Evolutionary conservation across 2,329 filamentous ascomycete genomes (phyloP).

Genomic region (Colletotrichum lupini): DNA sequence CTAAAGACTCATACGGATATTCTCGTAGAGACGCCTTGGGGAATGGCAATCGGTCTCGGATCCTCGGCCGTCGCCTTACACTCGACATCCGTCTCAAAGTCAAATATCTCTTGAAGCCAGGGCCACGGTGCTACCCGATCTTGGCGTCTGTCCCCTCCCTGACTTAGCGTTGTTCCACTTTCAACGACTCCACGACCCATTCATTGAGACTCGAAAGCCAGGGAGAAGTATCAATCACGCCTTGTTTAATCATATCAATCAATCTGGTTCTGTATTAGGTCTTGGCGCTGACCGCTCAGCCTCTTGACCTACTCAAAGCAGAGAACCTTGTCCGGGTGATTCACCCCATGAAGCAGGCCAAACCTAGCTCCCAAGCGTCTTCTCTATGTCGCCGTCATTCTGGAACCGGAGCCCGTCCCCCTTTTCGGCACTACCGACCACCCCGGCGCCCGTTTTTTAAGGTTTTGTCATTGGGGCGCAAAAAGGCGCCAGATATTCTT

Average conservation of each 20-base stretch:
- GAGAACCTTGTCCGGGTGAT: slow-evolving; percentile 21
- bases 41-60: background rate
- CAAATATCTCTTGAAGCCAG: background rate
- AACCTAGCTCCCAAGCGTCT: slow-evolving; percentile 2
- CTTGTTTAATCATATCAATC: slow-evolving; percentile 28
- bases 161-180: background rate
- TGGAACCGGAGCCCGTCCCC: slow-evolving; percentile 24
- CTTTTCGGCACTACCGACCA: slow-evolving; percentile 26
- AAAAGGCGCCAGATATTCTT: slow-evolving; percentile 13
- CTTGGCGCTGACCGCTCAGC: slow-evolving; percentile 22
- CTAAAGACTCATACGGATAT: background rate
- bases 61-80: background rate
- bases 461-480: slow-evolving; percentile 16
- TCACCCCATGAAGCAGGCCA: slow-evolving; percentile 15
- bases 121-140: background rate
- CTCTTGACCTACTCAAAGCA: slow-evolving; percentile 23
- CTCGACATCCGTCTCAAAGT: slow-evolving; percentile 12
- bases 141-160: slow-evolving; percentile 5
- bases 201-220: background rate
- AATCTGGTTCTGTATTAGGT: slow-evolving; percentile 21
- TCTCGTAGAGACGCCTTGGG: background rate
- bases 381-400: background rate
- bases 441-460: slow-evolving; percentile 25
- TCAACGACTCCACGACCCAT: too few species aligned
- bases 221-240: background rate